Evolutionary conservation across 2,329 filamentous ascomycete genomes (phyloP), one percentile per base, ranked within the genome.

Genomic region (Penicillium sp.): DNA sequence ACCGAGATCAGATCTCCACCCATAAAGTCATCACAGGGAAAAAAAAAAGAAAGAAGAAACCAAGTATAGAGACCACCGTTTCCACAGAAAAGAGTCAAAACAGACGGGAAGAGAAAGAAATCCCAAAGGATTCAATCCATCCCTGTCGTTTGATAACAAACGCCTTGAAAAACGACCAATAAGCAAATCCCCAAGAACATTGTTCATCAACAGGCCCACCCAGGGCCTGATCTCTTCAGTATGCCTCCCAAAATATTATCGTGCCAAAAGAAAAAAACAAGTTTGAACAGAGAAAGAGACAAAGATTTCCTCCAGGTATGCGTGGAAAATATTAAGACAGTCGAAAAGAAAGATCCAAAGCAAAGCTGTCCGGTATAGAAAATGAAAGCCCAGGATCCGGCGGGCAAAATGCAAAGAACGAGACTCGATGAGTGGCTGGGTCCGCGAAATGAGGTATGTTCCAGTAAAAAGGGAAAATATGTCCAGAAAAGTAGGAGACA

Each of bases 271-370:
- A 42, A 34, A 43, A 36, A 45, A 51, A 34, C 46, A 48, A 37
- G 24, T 23, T 26, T 40, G n/a, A 17, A 40, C 36, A 40, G 26
- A 26, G 2, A 26, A 26, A 40, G 3, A 37, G 12, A 18, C 15
- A 51, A 47, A 48, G 27, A 34, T n/a, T 33, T 27, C 54, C 48
- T 51, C 44, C 55, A 30, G 42, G 37, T 53, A 58, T 55, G 51
- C 58, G 46, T 34, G 44, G 42, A 32, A 55, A 58, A 57, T 62
- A 63, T 62, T 61, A 62, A 60, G 56, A 62, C 56, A 62, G 29
- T 51, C 52, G 46, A 58, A 64, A 24, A 33, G 41, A 49, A 44
- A 51, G 44, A 39, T 47, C 49, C 20, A 34, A 29, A 41, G 17
- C 34, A 20, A 12, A 33, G 18, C 37, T 12, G 34, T 17, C 42